These are phyloP conservation scores for Lentinula aciculospora DNA, from an alignment of 768 basidiomycete species.

Conservation along the genomic window DNA sequence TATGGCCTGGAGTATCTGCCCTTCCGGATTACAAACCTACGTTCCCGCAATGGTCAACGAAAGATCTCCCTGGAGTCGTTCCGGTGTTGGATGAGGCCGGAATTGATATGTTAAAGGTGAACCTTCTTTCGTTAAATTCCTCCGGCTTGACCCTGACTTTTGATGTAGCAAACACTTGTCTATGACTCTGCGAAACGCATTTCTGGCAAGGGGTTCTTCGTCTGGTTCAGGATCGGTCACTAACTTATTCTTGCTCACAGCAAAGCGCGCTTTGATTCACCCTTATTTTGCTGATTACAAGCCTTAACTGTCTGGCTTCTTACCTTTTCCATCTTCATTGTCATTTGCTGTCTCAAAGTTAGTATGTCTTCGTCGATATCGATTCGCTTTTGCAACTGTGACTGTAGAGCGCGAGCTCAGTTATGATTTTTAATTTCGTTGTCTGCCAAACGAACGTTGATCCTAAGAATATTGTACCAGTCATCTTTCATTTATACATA, in stretches of 20 bases:
- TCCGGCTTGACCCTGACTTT: not conserved
- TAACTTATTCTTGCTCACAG: slow-evolving; percentile 31
- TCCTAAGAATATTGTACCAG: not conserved
- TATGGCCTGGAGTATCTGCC: slow-evolving; percentile 85
- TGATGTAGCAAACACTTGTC: slow-evolving; percentile 53
- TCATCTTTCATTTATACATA: not conserved
- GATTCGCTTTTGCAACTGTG: not conserved
- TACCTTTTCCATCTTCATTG: not conserved
- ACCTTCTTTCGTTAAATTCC: slow-evolving; percentile 9
- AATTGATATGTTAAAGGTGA: slow-evolving; percentile 74
- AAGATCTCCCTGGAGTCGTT: slow-evolving; percentile 64
- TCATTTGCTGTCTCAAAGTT: not conserved
- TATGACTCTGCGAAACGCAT: slow-evolving; percentile 92
- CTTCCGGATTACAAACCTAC: slow-evolving; percentile 95
- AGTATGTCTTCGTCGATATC: not conserved
- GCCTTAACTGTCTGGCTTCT: slow-evolving; percentile 13
- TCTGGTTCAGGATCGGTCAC: too few species aligned
- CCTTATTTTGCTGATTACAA: slow-evolving; percentile 43
- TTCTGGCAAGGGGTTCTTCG: slow-evolving; percentile 58
- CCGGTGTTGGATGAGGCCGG: slow-evolving; percentile 70
- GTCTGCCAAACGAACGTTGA: not conserved
- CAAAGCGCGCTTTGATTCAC: slow-evolving; percentile 50
- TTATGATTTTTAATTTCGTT: not conserved
- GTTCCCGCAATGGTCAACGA: slow-evolving; percentile 91
- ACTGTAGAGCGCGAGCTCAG: not conserved